Evolutionary conservation across 192 early-diverging fungal species (phyloP).

Genomic region (Chytriomyces confervae): DNA sequence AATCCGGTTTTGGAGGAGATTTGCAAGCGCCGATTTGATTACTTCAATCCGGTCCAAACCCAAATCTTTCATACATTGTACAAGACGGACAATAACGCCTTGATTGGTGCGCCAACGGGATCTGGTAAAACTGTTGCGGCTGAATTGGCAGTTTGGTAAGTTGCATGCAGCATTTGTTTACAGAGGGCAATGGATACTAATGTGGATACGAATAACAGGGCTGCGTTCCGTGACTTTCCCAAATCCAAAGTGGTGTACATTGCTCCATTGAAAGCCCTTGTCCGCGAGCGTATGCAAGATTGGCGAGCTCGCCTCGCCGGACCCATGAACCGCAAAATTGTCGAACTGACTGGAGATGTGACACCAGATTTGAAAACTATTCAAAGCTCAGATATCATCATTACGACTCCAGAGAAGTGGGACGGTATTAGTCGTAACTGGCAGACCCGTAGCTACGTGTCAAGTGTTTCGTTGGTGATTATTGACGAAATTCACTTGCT

Average conservation of each 20-base stretch:
- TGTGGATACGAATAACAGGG: slow-evolving; percentile 31
- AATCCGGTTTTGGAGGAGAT: slow-evolving; percentile 85
- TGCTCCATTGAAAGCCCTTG: slow-evolving; percentile 96
- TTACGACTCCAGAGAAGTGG: slow-evolving; percentile 99
- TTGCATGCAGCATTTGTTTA: slow-evolving; percentile 30
- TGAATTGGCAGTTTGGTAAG: slow-evolving; percentile 91
- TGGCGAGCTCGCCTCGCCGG: slow-evolving; percentile 77
- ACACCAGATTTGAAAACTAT: slow-evolving; percentile 90
- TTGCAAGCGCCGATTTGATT: slow-evolving; percentile 83
- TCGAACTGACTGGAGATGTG: slow-evolving; percentile 95
- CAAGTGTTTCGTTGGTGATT: slow-evolving; percentile 85
- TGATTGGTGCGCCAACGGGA: slow-evolving; percentile 96
- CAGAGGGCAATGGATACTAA: not conserved
- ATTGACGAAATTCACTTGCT: slow-evolving; percentile 99
- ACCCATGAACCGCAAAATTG: slow-evolving; percentile 80
- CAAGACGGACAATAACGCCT: slow-evolving; percentile 77
- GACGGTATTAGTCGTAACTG: slow-evolving; percentile 95
- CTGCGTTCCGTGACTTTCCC: slow-evolving; percentile 82
- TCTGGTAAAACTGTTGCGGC: slow-evolving; percentile 98
- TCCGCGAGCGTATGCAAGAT: slow-evolving; percentile 91
- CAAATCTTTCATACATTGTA: slow-evolving; percentile 99
- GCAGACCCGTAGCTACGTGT: slow-evolving; percentile 88
- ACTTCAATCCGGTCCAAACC: slow-evolving; percentile 98
- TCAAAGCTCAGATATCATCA: slow-evolving; percentile 90
- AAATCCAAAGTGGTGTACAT: slow-evolving; percentile 93